Conservation (phyloP, 495 filamentous ascomycete species). For the Barbatosphaeria neglecta region DNA sequence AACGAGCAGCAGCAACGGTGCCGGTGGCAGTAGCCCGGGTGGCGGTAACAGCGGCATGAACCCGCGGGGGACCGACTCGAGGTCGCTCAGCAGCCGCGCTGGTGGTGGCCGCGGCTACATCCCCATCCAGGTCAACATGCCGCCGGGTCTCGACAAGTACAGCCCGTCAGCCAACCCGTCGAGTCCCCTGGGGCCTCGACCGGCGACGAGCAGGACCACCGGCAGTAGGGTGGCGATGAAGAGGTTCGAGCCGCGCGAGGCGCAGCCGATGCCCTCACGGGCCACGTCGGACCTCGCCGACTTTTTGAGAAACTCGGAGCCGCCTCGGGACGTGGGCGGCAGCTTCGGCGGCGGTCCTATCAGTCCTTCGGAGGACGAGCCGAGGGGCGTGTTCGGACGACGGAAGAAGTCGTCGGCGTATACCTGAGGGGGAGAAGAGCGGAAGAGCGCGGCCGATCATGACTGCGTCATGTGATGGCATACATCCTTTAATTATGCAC, state of each 20-base stretch:
- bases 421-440: too few species aligned
- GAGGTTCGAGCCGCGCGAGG: conserved; percentile 41
- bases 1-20: neutral
- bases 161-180: neutral
- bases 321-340: conserved; percentile 35
- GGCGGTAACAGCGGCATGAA: neutral
- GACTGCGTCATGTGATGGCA: too few species aligned
- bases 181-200: conserved; percentile 16
- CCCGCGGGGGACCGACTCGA: conserved; percentile 12
- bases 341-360: conserved; percentile 1
- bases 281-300: conserved; percentile 65
- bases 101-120: conserved; percentile 23
- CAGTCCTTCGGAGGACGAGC: conserved; percentile 11
- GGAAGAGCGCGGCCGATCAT: too few species aligned
- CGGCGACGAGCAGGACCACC: conserved; percentile 8
- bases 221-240: conserved; percentile 34
- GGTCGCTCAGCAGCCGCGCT: conserved; percentile 21
- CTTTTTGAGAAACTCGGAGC: conserved; percentile 66
- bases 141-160: conserved; percentile 16
- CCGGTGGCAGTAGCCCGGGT: too few species aligned
- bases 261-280: conserved; percentile 20
- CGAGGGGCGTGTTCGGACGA: conserved; percentile 18
- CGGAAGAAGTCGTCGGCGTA: conserved; percentile 19
- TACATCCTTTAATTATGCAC: too few species aligned
- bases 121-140: conserved; percentile 35